Evolutionary conservation across 805 yeast genomes (phyloP).

Genomic region (Cyberlindnera bimundalis): DNA sequence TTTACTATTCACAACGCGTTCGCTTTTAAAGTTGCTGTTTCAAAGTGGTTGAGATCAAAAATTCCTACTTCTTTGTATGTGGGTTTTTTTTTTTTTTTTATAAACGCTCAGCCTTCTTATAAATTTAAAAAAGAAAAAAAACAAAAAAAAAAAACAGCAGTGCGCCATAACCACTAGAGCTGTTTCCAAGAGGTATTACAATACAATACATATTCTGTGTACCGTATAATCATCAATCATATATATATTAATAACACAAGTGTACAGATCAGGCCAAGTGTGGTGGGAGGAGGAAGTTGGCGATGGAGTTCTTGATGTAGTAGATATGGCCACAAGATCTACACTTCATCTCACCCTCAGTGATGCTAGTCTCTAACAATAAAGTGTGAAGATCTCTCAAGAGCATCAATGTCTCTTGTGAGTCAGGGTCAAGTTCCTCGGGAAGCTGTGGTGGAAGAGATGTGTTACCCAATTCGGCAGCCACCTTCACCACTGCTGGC

Average conservation of each 20-base stretch:
- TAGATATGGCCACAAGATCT: conserved; percentile 82
- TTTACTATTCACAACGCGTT: no score
- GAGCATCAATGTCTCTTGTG: conserved; percentile 44
- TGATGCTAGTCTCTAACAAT: conserved; percentile 79
- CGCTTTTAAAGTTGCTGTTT: no score
- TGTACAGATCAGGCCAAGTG: conserved; percentile 56
- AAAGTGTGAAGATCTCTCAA: conserved; percentile 74
- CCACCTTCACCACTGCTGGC: conserved; percentile 77
- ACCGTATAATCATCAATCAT: neutral
- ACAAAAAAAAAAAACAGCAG: no score
- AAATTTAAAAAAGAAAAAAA: no score
- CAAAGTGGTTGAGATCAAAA: no score
- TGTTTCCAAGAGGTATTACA: neutral
- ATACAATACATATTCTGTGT: no score
- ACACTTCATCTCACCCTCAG: conserved; percentile 89
- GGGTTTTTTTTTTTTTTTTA: no score
- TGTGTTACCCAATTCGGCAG: conserved; percentile 61
- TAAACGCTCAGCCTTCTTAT: no score
- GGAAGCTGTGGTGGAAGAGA: conserved; percentile 63
- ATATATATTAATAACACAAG: neutral
- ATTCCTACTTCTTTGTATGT: no score
- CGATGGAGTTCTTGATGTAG: conserved; percentile 88
- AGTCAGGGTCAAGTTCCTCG: conserved; percentile 27
- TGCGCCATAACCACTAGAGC: no score
- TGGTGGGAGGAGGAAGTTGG: conserved; percentile 92